Evolutionary conservation across 139 green algal species (phyloP), one percentile per base, ranked within the genome.

Genomic region (Raphidocelis subcapitata): DNA sequence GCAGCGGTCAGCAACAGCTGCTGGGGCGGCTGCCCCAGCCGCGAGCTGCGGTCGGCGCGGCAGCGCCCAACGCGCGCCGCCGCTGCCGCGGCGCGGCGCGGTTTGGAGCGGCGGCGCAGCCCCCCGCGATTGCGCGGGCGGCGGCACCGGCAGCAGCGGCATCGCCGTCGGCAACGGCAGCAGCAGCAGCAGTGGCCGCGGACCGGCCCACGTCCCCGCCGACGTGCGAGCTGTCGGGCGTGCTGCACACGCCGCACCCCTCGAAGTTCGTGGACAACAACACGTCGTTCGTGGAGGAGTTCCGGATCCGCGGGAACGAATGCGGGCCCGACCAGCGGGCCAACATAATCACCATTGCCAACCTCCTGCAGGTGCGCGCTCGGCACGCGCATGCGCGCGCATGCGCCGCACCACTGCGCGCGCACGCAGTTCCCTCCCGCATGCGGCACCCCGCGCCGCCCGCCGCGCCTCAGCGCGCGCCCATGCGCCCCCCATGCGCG

Each of bases 291-390:
- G 18, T 67, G 3, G 82, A 92, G 64, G 75, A 92, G 67, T 81
- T 90, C 31, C 68, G 81, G 18, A 89, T 97, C 18, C 72, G 92
- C 2, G 88, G 87, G 16, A 93, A 96, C 57, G 92, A 97, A 73
- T 89, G 88, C 0, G 87, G 84, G 3, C 88, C 92, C 0, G 80
- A 97, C 66, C 90, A 94, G 74, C 69, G 64, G 0, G 83, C 86
- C 0, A 89, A 86, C 47, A 90, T 97, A 8, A 76, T 88, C 5
- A 94, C 89, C 0, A 90, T 97, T 23, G 88, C 89, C 14, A 97
- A 96, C 68, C 73, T 97, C 23, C 63, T 97, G 36, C 92, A 96
- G 89, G 91, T 88, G 51, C 3, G 68, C 51, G 36, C 26, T 73
- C 18, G 26, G 16, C 32, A 26, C 33, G 14, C 70, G 12, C 37